Conservation (phyloP, 2,329 filamentous ascomycete species). For the Arthroderma uncinatum region DNA sequence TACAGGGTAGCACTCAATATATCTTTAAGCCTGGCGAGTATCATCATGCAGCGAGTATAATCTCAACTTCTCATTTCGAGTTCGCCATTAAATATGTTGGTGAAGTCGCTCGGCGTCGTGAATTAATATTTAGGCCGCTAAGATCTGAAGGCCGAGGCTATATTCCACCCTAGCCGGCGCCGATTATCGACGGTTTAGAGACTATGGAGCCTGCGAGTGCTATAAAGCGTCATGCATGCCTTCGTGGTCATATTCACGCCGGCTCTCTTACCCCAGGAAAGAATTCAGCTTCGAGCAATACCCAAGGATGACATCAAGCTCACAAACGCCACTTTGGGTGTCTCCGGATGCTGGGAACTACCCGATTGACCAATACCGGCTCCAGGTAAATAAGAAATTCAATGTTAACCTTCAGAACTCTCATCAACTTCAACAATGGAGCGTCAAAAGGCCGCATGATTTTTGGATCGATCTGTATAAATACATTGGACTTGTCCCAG, state of each 20-base stretch:
- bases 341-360: slow-evolving; percentile 12
- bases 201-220: background rate
- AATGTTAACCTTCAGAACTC: slow-evolving; percentile 16
- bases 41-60: no score
- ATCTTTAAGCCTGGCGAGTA: no score
- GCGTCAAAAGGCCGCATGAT: slow-evolving; percentile 29
- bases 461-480: slow-evolving; percentile 37
- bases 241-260: background rate
- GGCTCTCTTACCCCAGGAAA: background rate
- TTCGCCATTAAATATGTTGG: background rate
- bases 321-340: slow-evolving; percentile 11
- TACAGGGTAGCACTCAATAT: no score
- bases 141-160: background rate
- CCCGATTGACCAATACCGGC: slow-evolving; percentile 15
- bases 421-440: slow-evolving; percentile 33
- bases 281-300: background rate
- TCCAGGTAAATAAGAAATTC: slow-evolving; percentile 14
- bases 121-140: no score
- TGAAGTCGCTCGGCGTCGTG: background rate
- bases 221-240: background rate
- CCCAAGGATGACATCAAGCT: background rate
- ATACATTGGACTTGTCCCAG: slow-evolving; percentile 28
- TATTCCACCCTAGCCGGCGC: background rate
- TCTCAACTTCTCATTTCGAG: no score
- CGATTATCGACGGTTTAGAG: background rate